Conservation (phyloP, 1,284 basidiomycete genomes). For the Chalciporus sp. region DNA sequence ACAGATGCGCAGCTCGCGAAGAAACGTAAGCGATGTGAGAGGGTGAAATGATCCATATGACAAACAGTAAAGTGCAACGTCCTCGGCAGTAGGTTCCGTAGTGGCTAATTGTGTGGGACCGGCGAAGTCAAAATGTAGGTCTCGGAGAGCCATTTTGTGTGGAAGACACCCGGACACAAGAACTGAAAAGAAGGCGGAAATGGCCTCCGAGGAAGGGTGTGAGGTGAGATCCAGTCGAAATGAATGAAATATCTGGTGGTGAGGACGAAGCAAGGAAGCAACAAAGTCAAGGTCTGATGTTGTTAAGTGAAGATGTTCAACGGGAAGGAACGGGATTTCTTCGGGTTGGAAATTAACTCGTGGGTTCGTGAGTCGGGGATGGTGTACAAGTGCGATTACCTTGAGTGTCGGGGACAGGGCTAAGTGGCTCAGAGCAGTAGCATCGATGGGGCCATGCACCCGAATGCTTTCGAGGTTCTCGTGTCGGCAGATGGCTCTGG, state of each 20-base stretch:
- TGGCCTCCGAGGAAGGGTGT: no score
- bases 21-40: no score
- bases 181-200: no score
- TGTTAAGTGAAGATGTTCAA: conserved; percentile 5
- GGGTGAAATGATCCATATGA: no score
- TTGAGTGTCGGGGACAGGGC: conserved; percentile 14
- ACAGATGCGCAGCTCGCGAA: no score
- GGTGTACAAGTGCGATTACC: conserved; percentile 2
- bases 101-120: no score
- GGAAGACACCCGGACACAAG: no score
- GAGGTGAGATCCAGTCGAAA: no score
- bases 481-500: conserved; percentile 10
- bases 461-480: neutral
- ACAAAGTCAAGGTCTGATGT: conserved; percentile 15
- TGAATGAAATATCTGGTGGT: conserved; percentile 4
- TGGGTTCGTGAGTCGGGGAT: neutral
- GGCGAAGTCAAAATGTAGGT: no score
- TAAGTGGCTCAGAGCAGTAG: conserved; percentile 8
- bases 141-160: no score
- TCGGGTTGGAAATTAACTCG: neutral
- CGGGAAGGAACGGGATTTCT: neutral
- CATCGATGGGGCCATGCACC: conserved; percentile 1
- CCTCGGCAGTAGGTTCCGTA: no score
- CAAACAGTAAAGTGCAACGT: no score
- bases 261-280: conserved; percentile 10